Percentiles rank a stretch among this genome's conserved stretches.
These are phyloP conservation scores for Phytophthora litchii DNA, from an alignment of 352 stramenopile species.

Conservation along the genomic window DNA sequence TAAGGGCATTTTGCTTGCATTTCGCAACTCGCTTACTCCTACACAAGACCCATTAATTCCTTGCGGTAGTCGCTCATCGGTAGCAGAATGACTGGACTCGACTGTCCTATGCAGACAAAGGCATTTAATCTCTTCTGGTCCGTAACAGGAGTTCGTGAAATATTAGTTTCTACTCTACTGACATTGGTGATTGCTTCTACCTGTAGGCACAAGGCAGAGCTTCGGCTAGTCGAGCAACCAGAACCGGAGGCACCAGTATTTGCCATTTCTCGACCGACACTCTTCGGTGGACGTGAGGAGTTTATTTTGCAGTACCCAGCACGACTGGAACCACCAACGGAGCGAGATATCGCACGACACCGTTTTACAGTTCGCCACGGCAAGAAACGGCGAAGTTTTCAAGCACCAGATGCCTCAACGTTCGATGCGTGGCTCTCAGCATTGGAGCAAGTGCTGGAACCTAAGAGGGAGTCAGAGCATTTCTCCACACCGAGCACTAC, in stretches of 20 bases:
- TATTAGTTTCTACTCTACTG: neutral
- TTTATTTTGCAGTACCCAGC: slow-evolving; percentile 25
- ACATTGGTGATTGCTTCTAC: neutral
- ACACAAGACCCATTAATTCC: slow-evolving; percentile 3
- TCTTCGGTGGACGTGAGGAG: slow-evolving; percentile 24
- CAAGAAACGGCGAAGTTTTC: slow-evolving; percentile 21
- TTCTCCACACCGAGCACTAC: slow-evolving; percentile 5
- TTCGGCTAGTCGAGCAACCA: slow-evolving; percentile 15
- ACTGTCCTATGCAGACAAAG: slow-evolving; percentile 25
- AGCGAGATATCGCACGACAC: slow-evolving; percentile 15
- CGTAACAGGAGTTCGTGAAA: neutral
- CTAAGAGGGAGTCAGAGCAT: neutral
- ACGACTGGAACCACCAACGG: slow-evolving; percentile 10
- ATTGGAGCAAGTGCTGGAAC: slow-evolving; percentile 12
- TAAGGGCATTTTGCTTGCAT: slow-evolving; percentile 8
- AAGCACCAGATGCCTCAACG: slow-evolving; percentile 17
- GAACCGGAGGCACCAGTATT: slow-evolving; percentile 18
- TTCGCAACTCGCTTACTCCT: slow-evolving; percentile 8
- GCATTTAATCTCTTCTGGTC: slow-evolving; percentile 24
- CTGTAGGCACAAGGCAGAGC: slow-evolving; percentile 20
- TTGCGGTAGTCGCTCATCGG: neutral
- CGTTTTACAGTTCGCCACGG: slow-evolving; percentile 22
- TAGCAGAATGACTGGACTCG: slow-evolving; percentile 14
- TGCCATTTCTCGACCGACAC: slow-evolving; percentile 14
- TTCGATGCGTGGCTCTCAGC: slow-evolving; percentile 17